Evolutionary conservation across 2,329 filamentous ascomycete species (phyloP), one percentile per base, ranked within the genome.

Genomic region (Calonectria pseudoreteaudii): DNA sequence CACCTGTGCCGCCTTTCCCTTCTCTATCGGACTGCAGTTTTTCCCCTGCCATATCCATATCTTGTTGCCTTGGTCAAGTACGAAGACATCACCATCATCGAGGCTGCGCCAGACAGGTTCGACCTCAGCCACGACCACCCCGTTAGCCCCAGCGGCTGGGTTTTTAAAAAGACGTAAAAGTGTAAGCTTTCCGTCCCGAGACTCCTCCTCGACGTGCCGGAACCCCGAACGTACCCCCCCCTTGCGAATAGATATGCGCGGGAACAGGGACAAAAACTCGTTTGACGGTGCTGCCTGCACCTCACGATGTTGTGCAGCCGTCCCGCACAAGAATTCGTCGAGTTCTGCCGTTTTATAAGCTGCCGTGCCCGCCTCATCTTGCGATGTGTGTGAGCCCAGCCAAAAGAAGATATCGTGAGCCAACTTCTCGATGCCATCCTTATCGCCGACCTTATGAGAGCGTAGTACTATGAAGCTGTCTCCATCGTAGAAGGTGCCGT

Each of bases 261-360:
- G 90, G 83, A 94, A 94, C 3, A 94, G 83, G 2, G 86, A 84
- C 23, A 92, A 79, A 77, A 94, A 94, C 64, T 88, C 90, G 26
- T 90, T 87, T 3, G 91, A 93, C 1, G 90, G 90, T 38, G 87
- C 85, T 8, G 85, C 82, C 83, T 94, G 91, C 2, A 92, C 84
- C 83, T 94, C 92, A 56, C 92, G 90, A 80, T 93, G 89, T 84
- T 94, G 92, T 3, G 87, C 90, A 0, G 92, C 92, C 0, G 87
- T 84, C 3, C 92, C 92, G 50, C 87, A 85, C 65, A 94, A 82
- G 79, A 92, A 93, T 82, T 93, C 92, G 78, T 94, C 92, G 20
- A 94, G 86, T 82, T 94, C 92, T 30, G 93, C 91, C 0, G 92
- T 93, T 86, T 94, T 94, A 85, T 94, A 93, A 2, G 92, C 92